These are phyloP conservation scores for Coemansia sp. DNA, from an alignment of 371 early-diverging fungal species.

Conservation along the genomic window DNA sequence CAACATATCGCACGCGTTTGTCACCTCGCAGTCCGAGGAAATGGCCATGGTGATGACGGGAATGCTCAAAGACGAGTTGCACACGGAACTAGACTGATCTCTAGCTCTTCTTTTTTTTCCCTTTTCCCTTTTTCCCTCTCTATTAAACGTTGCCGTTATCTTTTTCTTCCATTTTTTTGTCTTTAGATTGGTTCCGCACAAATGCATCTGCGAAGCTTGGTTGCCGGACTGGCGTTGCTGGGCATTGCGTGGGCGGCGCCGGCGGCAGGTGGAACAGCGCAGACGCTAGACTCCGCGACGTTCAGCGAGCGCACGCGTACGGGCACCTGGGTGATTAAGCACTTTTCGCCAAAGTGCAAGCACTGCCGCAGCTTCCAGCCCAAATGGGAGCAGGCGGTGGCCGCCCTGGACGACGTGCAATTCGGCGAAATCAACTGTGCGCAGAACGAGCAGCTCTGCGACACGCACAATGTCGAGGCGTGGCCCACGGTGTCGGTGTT, in stretches of 20 bases:
- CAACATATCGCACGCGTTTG: constrained; percentile 76
- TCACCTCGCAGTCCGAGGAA: constrained; percentile 42
- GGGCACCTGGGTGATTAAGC: constrained; percentile 41
- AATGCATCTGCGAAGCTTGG: background rate
- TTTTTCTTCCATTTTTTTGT: no score
- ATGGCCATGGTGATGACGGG: constrained; percentile 33
- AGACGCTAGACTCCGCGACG: background rate
- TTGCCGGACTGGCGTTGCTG: background rate
- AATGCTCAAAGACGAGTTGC: constrained; percentile 30
- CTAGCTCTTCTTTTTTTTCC: constrained; percentile 53
- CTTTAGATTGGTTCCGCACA: background rate
- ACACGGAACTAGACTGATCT: background rate
- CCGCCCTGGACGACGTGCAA: constrained; percentile 53
- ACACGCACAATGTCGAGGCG: constrained; percentile 52
- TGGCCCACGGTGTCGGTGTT: constrained; percentile 61
- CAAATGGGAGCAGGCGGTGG: constrained; percentile 43
- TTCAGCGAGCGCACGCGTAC: constrained; percentile 3
- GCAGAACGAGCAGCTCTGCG: constrained; percentile 62
- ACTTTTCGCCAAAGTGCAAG: constrained; percentile 33
- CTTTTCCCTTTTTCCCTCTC: no score
- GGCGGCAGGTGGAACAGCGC: background rate
- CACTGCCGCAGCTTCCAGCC: constrained; percentile 47
- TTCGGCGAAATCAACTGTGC: constrained; percentile 77
- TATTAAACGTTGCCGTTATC: no score
- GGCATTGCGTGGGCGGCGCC: background rate